Evolutionary conservation across 257 asterid genomes (phyloP).

Genomic region (Nicotiana attenuata): DNA sequence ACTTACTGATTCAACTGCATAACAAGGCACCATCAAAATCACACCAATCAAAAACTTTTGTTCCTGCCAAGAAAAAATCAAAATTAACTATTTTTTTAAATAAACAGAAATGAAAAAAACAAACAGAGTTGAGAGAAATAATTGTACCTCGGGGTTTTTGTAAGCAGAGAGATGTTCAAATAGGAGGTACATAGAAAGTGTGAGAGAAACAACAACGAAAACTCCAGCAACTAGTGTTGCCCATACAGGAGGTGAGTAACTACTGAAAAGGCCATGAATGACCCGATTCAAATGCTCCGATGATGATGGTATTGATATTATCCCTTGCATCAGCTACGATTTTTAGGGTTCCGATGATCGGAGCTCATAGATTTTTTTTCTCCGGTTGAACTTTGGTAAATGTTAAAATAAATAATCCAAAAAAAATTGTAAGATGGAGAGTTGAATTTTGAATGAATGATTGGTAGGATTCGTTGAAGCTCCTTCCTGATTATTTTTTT

Average conservation of each 20-base stretch:
- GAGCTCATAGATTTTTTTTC: constrained; percentile 5
- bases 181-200: constrained; percentile 72
- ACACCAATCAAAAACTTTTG: constrained; percentile 94
- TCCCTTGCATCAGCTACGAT: constrained; percentile 14
- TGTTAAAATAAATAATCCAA: neutral
- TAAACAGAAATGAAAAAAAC: neutral
- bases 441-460: neutral
- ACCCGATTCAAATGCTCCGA: constrained; percentile 9
- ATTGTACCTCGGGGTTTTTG: constrained; percentile 83
- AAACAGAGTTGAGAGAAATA: neutral
- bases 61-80: constrained; percentile 43
- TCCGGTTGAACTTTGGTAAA: neutral
- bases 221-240: constrained; percentile 75
- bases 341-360: constrained; percentile 11
- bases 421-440: neutral
- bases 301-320: neutral
- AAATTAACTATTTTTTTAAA: neutral
- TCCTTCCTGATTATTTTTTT: neutral
- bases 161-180: constrained; percentile 91
- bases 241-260: constrained; percentile 82
- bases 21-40: constrained; percentile 89
- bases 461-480: neutral
- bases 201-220: constrained; percentile 48
- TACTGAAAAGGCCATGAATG: neutral
- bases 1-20: constrained; percentile 88